phyloP scores from a whole-genome alignment of 2,329 filamentous ascomycete genomes.

The Beauveria caledonica region DNA sequence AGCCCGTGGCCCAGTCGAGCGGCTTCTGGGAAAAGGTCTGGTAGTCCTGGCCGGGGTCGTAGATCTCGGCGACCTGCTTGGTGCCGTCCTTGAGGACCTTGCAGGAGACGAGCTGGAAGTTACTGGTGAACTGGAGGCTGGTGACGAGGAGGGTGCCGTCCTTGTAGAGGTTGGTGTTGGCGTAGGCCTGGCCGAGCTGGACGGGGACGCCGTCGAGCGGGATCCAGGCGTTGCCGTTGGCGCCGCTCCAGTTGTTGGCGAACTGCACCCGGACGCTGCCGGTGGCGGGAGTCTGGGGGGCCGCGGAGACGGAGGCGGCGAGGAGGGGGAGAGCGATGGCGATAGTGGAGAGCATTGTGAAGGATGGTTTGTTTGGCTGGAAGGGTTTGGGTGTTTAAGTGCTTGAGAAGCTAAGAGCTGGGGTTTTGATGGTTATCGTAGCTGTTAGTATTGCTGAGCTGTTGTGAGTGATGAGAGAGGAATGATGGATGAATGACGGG shows the following conservation, averaged over 20 bases:
- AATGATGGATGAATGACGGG: not conserved
- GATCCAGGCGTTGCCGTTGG: constrained; percentile 4
- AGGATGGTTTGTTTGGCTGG: not conserved
- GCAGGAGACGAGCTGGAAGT: constrained; percentile 2
- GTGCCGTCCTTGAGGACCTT: constrained; percentile 1
- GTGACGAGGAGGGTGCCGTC: constrained; percentile 2
- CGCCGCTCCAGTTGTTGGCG: not conserved
- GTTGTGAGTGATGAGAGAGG: not conserved
- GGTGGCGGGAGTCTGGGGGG: not conserved
- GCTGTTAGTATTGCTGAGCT: no score
- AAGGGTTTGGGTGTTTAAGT: not conserved
- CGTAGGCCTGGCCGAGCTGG: not conserved
- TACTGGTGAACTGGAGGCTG: constrained; percentile 1
- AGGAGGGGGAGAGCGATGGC: not conserved
- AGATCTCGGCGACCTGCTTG: constrained; percentile 4
- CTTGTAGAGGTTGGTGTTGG: constrained; percentile 6
- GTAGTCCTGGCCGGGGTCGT: not conserved
- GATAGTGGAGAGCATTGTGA: not conserved
- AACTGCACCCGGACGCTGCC: constrained; percentile 5
- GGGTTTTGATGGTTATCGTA: not conserved
- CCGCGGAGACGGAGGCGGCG: not conserved
- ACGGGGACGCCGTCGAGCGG: not conserved
- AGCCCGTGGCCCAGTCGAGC: not conserved
- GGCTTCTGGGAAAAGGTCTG: constrained; percentile 3
- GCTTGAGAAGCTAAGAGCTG: not conserved